Evolutionary conservation across 805 yeast genomes (phyloP), one percentile per base, ranked within the genome.

Genomic region (Jamesozyma lodderae): DNA sequence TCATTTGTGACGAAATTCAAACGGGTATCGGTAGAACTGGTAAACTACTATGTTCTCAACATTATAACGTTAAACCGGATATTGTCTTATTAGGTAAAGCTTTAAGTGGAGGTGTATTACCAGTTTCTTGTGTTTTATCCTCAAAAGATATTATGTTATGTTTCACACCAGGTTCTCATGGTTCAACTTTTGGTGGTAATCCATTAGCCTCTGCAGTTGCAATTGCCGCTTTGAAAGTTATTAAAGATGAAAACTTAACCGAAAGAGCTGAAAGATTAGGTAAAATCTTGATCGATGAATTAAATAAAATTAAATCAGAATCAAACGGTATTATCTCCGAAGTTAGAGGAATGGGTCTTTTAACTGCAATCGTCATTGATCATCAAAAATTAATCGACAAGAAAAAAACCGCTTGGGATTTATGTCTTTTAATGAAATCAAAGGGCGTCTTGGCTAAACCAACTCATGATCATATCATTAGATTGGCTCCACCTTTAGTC

Each of bases 1-100:
- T 90, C 53, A 88, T 90, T 64, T 86, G 95, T 58, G 97, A 90
- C 61, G 97, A 90, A 70, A 86, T 90, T 59, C 97, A 90, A 68
- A 88, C 97, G 19, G 97, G 97, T 64, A 77, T 90, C 60, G 97
- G 94, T 35, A 81, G 97, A 72, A 90, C 97, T 21, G 97, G 97
- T 57, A 84, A 83, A 68, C 71, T 90, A 73, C 72, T 90, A 44
- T 86, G 96, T 61, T 80, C 78, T 64, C 94, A 90, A 67, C 96
- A 90, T 64, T 79, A 80, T 43, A 62, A 63, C 41, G 81, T 84
- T 48, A 81, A 81, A 62, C 97, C 97, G 31, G 97, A 90, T 66
- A 70, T 90, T 49, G 78, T 90, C 19, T 67, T 87, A 29, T 73
- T 90, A 51, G 97, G 96, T 55, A 90, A 90, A 68, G 97, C 97